phyloP scores from a whole-genome alignment of 2,329 filamentous ascomycete species.

The Hypoxylon sp. region DNA sequence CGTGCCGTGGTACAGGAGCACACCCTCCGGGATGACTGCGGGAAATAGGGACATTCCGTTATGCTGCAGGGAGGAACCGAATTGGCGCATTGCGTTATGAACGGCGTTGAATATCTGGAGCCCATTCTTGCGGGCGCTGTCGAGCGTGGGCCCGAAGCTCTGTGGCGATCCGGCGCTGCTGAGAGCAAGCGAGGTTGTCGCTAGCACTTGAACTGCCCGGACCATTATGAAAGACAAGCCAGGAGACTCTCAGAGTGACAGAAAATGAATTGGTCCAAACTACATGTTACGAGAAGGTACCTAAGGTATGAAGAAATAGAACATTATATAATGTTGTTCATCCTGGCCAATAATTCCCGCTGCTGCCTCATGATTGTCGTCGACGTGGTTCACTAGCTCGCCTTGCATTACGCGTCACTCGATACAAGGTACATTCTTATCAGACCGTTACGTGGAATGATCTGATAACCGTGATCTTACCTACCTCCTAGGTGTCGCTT shows the following conservation, averaged over 20 bases:
- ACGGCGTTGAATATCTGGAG: constrained; percentile 79
- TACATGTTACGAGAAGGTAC: neutral
- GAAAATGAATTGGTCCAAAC: neutral
- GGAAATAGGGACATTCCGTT: constrained; percentile 81
- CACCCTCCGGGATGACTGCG: constrained; percentile 72
- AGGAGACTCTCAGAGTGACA: neutral
- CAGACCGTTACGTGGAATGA: neutral
- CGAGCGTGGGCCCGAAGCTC: constrained; percentile 53
- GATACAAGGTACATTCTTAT: constrained; percentile 30
- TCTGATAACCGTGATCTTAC: neutral
- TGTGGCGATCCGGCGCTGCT: constrained; percentile 10
- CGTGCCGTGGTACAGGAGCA: constrained; percentile 76
- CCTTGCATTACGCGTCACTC: constrained; percentile 27
- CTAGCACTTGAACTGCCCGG: neutral
- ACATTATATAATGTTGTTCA: neutral
- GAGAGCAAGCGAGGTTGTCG: constrained; percentile 19
- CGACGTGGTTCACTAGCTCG: constrained; percentile 5
- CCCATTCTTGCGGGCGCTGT: constrained; percentile 63
- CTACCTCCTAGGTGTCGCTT: neutral
- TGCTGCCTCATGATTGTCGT: constrained; percentile 1
- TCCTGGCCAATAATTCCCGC: neutral
- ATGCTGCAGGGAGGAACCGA: constrained; percentile 78
- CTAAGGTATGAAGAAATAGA: neutral
- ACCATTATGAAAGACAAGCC: constrained; percentile 5
- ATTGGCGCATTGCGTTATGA: constrained; percentile 79